phyloP scores from a whole-genome alignment of 164 flowering plant genomes.

The Sedum album region DNA sequence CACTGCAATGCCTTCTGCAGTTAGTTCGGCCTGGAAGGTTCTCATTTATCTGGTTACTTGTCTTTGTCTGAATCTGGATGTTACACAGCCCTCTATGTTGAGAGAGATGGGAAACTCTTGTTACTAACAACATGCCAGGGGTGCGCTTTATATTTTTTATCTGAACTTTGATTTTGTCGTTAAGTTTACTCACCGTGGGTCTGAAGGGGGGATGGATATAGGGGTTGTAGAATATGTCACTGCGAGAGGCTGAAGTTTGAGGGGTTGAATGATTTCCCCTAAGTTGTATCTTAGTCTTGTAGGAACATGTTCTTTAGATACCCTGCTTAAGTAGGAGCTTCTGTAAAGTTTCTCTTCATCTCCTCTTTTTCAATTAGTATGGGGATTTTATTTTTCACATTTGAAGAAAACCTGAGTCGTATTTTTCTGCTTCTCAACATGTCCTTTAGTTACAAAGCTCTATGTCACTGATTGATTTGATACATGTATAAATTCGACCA shows the following conservation, averaged over 20 bases:
- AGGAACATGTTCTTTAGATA: not conserved
- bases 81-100: conserved; percentile 7
- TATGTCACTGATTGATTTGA: too few relatives aligned
- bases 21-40: not conserved
- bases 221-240: conserved; percentile 6
- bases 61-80: not conserved
- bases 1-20: not conserved
- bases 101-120: not conserved
- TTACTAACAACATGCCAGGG: not conserved
- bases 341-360: not conserved
- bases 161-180: not conserved
- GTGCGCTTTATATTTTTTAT: not conserved
- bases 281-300: not conserved
- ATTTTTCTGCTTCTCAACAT: not conserved
- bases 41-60: not conserved
- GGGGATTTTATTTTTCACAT: not conserved
- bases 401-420: not conserved
- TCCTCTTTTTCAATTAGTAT: not conserved
- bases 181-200: not conserved
- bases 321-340: conserved; percentile 1
- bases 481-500: too few relatives aligned
- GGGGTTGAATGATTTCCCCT: not conserved
- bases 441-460: too few relatives aligned
- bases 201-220: conserved; percentile 4
- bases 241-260: not conserved